Conservation (phyloP, 768 basidiomycete genomes). For the Psilocybe tampanensis region DNA sequence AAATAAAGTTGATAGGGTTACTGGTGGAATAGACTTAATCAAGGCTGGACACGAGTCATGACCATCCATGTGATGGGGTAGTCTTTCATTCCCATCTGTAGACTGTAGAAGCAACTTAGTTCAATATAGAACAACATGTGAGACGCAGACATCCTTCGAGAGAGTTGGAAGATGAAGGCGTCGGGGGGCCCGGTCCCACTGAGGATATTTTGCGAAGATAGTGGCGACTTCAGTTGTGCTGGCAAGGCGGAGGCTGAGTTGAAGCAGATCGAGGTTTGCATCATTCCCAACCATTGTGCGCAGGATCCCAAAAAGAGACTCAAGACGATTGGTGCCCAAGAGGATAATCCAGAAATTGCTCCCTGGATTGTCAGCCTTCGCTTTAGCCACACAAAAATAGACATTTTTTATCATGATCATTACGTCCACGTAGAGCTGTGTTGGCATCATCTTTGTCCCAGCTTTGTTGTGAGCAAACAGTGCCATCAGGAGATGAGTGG, state of each 20-base stretch:
- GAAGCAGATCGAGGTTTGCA: slow-evolving; percentile 24
- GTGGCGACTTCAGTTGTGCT: slow-evolving; percentile 31
- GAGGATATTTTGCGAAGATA: slow-evolving; percentile 37
- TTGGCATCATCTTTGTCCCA: slow-evolving; percentile 25
- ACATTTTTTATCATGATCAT: slow-evolving; percentile 29
- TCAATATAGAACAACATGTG: too few species aligned
- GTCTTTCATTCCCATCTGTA: too few species aligned
- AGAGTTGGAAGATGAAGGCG: slow-evolving; percentile 30
- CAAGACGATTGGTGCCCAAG: slow-evolving; percentile 39
- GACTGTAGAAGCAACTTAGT: too few species aligned
- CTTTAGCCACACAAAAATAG: slow-evolving; percentile 31
- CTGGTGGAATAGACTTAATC: too few species aligned
- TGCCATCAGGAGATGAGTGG: slow-evolving; percentile 23
- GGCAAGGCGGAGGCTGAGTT: slow-evolving; percentile 28
- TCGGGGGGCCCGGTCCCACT: slow-evolving; percentile 40
- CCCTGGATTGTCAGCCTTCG: slow-evolving; percentile 33
- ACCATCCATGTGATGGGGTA: too few species aligned
- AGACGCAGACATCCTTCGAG: too few species aligned
- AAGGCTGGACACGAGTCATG: too few species aligned
- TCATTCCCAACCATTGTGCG: slow-evolving; percentile 38
- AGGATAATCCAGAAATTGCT: slow-evolving; percentile 35
- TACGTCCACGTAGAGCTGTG: slow-evolving; percentile 29
- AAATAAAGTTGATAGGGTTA: too few species aligned
- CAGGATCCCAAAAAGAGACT: slow-evolving; percentile 35
- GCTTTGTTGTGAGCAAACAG: slow-evolving; percentile 17